Evolutionary conservation across 208 protist genomes (phyloP), one percentile per base, ranked within the genome.

Genomic region (Trypanosoma lewisi): DNA sequence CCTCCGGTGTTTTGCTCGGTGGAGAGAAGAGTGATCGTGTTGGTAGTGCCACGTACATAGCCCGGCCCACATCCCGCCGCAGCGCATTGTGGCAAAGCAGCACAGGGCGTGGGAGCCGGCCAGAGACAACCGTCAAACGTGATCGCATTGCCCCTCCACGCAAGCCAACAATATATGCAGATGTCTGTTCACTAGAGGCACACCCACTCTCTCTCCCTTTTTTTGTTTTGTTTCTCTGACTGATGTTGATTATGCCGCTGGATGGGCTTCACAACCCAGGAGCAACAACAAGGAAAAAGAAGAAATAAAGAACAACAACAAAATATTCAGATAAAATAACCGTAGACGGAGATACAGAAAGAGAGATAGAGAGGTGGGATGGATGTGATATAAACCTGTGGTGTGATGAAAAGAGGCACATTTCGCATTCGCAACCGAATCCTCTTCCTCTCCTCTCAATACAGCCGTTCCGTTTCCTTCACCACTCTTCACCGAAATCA

Each of bases 261-360:
- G n/a, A n/a, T 41, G 14, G 36, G 14, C 14, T 41, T 41, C 6
- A 16, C 11, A 55, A 28, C 16, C 4, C 6, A 25, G 31, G 3
- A 58, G 9, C 37, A 54, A 42, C 2, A 63, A 33, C 8, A 50
- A 45, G 45, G 59, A 45, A n/a, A 52, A 70, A 70, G 34, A 70
- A 55, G 12, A 30, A 27, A 63, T 6, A 55, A 53, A 28, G 48
- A 14, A 14, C n/a, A 31, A 33, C 41, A 64, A 34, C 45, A 16
- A 6, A 19, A 34, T 34, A 19, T 60, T 27, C 45, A 0, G 0
- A 16, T 31, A 25, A 28, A 11, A n/a, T 51, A n/a, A n/a, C n/a
- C n/a, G n/a, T n/a, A n/a, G n/a, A n/a, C n/a, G n/a, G n/a, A n/a
- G n/a, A n/a, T n/a, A n/a, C n/a, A n/a, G n/a, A n/a, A n/a, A n/a